Conservation (phyloP, 208 protist genomes). For the Trypanosoma vivax region DNA sequence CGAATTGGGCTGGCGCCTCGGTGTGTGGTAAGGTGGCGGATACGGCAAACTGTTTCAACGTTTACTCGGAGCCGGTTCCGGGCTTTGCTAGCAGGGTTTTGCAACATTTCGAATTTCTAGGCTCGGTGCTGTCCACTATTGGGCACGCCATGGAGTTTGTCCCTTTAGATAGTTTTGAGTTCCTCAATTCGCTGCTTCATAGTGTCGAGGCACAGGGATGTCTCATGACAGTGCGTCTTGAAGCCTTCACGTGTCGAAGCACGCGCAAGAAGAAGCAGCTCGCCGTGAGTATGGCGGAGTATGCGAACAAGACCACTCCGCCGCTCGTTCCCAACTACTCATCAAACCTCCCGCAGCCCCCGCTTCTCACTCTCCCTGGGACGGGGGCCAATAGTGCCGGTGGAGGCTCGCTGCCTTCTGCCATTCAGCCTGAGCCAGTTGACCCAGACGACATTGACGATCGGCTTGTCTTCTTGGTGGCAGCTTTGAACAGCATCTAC, state of each 20-base stretch:
- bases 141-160: slow-evolving; percentile 59
- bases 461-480: slow-evolving; percentile 61
- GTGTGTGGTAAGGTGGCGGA: too few species aligned
- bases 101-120: too few species aligned
- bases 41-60: too few species aligned
- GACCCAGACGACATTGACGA: slow-evolving; percentile 45
- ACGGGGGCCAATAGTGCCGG: neutral
- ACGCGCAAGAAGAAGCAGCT: slow-evolving; percentile 57
- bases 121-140: too few species aligned
- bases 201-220: slow-evolving; percentile 63
- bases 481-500: slow-evolving; percentile 65
- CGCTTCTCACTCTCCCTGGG: slow-evolving; percentile 16
- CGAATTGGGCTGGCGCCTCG: too few species aligned
- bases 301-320: slow-evolving; percentile 49
- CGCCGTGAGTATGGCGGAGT: slow-evolving; percentile 40
- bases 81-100: too few species aligned
- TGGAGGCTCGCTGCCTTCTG: neutral
- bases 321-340: slow-evolving; percentile 32
- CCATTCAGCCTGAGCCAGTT: slow-evolving; percentile 14
- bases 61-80: too few species aligned
- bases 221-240: slow-evolving; percentile 52
- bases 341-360: slow-evolving; percentile 12
- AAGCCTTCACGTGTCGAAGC: slow-evolving; percentile 74
- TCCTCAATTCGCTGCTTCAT: slow-evolving; percentile 70
- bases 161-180: slow-evolving; percentile 55